phyloP scores from a whole-genome alignment of 495 filamentous ascomycete species.

The Coniosporium apollinis region DNA sequence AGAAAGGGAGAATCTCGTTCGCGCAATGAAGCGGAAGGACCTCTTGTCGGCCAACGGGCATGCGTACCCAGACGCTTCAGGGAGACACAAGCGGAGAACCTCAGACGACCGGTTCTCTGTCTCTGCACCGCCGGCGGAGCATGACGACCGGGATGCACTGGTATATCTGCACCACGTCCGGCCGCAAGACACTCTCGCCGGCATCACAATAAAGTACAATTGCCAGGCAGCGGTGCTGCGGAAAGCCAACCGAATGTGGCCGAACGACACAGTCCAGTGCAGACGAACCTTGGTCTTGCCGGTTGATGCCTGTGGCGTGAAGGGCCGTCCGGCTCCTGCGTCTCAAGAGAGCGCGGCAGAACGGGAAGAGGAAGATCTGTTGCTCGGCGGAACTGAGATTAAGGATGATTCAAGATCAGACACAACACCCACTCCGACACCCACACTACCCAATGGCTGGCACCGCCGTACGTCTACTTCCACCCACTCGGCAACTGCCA shows the following conservation, averaged over 20 bases:
- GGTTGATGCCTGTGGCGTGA: conserved; percentile 75
- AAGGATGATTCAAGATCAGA: background rate
- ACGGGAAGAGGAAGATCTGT: conserved; percentile 21
- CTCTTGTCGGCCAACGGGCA: conserved; percentile 37
- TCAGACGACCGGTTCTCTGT: conserved; percentile 33
- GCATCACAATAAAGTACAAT: conserved; percentile 76
- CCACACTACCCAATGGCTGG: conserved; percentile 14
- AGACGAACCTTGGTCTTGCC: conserved; percentile 69
- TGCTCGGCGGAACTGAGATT: conserved; percentile 11
- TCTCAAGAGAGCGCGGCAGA: no score
- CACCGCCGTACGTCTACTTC: conserved; percentile 8
- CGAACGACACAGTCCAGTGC: conserved; percentile 72
- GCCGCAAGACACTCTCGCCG: conserved; percentile 68
- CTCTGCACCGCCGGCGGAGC: conserved; percentile 23
- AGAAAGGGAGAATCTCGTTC: conserved; percentile 36
- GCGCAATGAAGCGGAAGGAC: conserved; percentile 47
- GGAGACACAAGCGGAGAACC: conserved; percentile 41
- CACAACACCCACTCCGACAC: conserved; percentile 5
- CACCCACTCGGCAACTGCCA: conserved; percentile 11
- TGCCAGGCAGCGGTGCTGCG: conserved; percentile 63
- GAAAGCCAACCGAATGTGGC: conserved; percentile 87
- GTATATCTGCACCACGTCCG: conserved; percentile 84
- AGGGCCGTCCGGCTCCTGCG: conserved; percentile 45
- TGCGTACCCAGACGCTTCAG: conserved; percentile 26
- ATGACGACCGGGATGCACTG: conserved; percentile 49